Evolutionary conservation across 2,329 filamentous ascomycete species (phyloP).

Genomic region (Xylariaceae sp.): DNA sequence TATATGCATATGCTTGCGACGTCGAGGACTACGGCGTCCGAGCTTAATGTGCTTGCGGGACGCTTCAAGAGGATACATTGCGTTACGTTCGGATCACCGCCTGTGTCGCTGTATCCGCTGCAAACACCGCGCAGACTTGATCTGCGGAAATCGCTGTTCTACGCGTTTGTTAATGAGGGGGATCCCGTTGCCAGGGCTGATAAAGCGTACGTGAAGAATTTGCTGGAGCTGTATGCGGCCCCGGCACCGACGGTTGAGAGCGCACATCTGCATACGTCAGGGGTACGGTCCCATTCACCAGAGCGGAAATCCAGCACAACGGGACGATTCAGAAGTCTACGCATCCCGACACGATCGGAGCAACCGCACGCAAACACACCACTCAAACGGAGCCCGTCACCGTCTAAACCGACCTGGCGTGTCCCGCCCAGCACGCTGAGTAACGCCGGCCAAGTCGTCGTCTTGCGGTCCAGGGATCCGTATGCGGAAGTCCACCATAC

Average conservation of each 20-base stretch:
- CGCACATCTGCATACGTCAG: conserved; percentile 9
- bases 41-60: conserved; percentile 62
- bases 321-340: neutral
- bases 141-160: conserved; percentile 64
- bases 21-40: conserved; percentile 51
- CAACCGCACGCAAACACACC: too few species aligned
- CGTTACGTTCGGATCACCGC: conserved; percentile 79
- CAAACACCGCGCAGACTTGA: conserved; percentile 47
- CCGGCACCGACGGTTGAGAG: conserved; percentile 40
- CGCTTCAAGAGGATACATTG: conserved; percentile 79
- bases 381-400: conserved; percentile 6
- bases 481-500: conserved; percentile 37
- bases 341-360: neutral
- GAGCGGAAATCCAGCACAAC: conserved; percentile 19
- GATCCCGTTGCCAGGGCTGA: conserved; percentile 76
- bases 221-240: conserved; percentile 64
- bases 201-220: conserved; percentile 65
- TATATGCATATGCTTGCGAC: conserved; percentile 75
- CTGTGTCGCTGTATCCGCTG: conserved; percentile 66
- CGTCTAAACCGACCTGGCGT: conserved; percentile 45
- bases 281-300: neutral
- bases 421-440: conserved; percentile 63
- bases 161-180: conserved; percentile 79
- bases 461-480: conserved; percentile 52
- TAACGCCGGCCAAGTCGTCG: conserved; percentile 63